Base-by-base conservation (phyloP, 1,284 basidiomycete genomes). In the Leccinum fallax region DNA sequence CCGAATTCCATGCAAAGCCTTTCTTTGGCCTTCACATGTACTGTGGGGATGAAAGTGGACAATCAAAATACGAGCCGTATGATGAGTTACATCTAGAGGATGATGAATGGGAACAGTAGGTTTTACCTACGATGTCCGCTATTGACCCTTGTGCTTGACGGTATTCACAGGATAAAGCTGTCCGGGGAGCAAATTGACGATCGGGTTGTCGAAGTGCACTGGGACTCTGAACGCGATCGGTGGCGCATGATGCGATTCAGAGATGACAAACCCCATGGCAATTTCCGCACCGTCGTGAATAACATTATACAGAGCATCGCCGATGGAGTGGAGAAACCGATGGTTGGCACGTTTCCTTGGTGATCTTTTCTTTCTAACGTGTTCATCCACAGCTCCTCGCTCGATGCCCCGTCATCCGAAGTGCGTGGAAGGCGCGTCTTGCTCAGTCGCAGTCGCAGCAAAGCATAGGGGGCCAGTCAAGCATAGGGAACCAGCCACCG, bases 171-270 rank as follows among this genome's bases (percentile, higher is more conserved):
- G 67, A 84, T 96, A 83, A 98, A 98, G 72, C 77, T 80, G 3
- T 86, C 87, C 0, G 89, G 89, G 5, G 92, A 96, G 71, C 95
- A 99, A 74, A 83, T 90, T 64, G 95, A 99, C 73, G 95, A 98
- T 72, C 86, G 96, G 8, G 86, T 99, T 55, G 92, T 98, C 30
- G 97, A 99, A 74, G 95, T 96, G 24, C 86, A 88, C 61, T 99
- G 97, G 97, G 91, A 97, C 69, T 65, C 81, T 8, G 73, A 76
- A 7, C 67, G 77, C 16, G 83, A 84, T 49, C 84, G 83, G 57
- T 98, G 95, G 95, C 87, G 87, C 59, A 88, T 94, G 84, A 87
- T 97, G 85, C 86, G 96, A 46, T 95, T 96, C 74, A 79, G 96
- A 68, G 88, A 96, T 71, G 95, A 98, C 77, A 98, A 98, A 74